A percentile compares a stretch with the other conserved stretches of the same genome.
phyloP scores from a whole-genome alignment of 2,329 filamentous ascomycete species.

The Canariomyces notabilis region DNA sequence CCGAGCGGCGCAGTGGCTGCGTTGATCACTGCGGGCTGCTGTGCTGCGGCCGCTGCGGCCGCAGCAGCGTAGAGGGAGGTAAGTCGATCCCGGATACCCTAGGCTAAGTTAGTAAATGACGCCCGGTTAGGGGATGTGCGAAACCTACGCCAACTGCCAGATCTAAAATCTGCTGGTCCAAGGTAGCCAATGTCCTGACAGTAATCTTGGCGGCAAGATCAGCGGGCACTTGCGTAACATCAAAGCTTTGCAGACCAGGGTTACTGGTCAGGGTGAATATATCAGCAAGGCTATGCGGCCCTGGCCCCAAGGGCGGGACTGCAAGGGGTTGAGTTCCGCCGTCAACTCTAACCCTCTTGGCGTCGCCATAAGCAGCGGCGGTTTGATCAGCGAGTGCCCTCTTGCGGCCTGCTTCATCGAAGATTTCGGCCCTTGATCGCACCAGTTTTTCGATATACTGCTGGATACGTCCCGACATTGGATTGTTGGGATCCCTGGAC shows the following conservation, averaged over 20 bases:
- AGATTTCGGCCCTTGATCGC: constrained; percentile 69
- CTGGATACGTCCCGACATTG: constrained; percentile 72
- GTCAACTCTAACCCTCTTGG: constrained; percentile 75
- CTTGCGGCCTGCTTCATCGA: constrained; percentile 76
- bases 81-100: constrained; percentile 51
- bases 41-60: constrained; percentile 26
- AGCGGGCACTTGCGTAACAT: constrained; percentile 72
- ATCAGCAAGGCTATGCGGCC: constrained; percentile 73
- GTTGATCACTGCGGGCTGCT: constrained; percentile 43
- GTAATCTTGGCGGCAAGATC: constrained; percentile 75
- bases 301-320: constrained; percentile 67
- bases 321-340: constrained; percentile 43
- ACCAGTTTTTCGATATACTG: constrained; percentile 80
- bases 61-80: constrained; percentile 39
- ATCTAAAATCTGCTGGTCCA: constrained; percentile 64
- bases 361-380: constrained; percentile 65
- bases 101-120: constrained; percentile 8
- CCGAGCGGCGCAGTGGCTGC: constrained; percentile 56
- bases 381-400: constrained; percentile 66
- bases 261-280: constrained; percentile 82
- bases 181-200: constrained; percentile 68
- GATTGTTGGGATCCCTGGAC: constrained; percentile 70
- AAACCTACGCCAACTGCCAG: constrained; percentile 65
- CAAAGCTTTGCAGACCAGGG: constrained; percentile 68
- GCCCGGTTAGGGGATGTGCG: too few species aligned